These are phyloP conservation scores for Lasiosphaeria miniovina DNA, from an alignment of 495 filamentous ascomycete species.

Conservation along the genomic window DNA sequence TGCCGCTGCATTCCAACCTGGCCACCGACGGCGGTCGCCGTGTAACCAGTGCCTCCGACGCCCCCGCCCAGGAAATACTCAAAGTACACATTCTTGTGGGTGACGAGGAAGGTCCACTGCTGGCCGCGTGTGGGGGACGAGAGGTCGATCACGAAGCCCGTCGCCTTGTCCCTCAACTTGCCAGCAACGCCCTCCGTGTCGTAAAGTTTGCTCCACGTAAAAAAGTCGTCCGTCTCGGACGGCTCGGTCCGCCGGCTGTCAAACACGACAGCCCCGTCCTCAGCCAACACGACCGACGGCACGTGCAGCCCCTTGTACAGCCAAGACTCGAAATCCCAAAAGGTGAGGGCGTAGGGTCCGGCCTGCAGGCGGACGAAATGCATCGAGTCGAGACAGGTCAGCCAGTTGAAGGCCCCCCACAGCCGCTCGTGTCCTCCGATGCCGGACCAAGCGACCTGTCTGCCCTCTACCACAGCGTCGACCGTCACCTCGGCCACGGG, in stretches of 20 bases:
- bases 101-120: constrained; percentile 11
- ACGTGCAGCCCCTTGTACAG: constrained; percentile 9
- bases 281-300: constrained; percentile 7
- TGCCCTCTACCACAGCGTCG: constrained; percentile 11
- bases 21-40: constrained; percentile 6
- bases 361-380: constrained; percentile 8
- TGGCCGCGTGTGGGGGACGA: constrained; percentile 3
- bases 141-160: constrained; percentile 10
- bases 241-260: constrained; percentile 7
- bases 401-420: constrained; percentile 15
- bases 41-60: constrained; percentile 8
- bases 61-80: constrained; percentile 13
- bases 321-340: constrained; percentile 12
- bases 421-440: constrained; percentile 12
- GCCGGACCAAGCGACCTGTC: constrained; percentile 7
- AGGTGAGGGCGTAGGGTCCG: constrained; percentile 9
- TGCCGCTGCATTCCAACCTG: constrained; percentile 11
- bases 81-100: constrained; percentile 11
- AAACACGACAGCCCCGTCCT: background rate
- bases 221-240: constrained; percentile 8
- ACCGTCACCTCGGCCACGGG: constrained; percentile 6
- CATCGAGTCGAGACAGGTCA: constrained; percentile 13
- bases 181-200: constrained; percentile 7
- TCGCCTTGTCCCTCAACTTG: constrained; percentile 9
- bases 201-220: constrained; percentile 11